Conservation (phyloP, 306 rosid species). For the Astragalus membranaceus region DNA sequence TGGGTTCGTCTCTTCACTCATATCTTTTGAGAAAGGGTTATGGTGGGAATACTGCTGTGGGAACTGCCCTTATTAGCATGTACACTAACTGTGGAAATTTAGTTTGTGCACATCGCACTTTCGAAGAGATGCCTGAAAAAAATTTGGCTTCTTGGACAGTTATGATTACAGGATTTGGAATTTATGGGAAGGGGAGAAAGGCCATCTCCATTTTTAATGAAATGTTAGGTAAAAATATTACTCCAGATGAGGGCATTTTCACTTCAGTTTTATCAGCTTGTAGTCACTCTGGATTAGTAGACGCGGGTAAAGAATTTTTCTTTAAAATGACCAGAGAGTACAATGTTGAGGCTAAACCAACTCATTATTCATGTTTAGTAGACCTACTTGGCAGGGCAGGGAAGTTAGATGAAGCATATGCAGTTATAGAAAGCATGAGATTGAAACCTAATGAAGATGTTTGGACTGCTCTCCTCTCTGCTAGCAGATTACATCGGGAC, state of each 20-base stretch:
- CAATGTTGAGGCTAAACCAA: conserved; percentile 36
- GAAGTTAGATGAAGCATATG: conserved; percentile 47
- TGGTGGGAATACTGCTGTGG: conserved; percentile 37
- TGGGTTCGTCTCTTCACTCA: conserved; percentile 44
- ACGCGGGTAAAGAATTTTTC: conserved; percentile 49
- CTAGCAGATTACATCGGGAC: conserved; percentile 48
- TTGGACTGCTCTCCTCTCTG: conserved; percentile 55
- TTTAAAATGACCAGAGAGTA: conserved; percentile 31
- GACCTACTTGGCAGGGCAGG: conserved; percentile 63
- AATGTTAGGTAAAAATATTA: conserved; percentile 31
- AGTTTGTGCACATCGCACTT: conserved; percentile 32
- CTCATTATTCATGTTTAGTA: conserved; percentile 54
- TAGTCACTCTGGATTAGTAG: conserved; percentile 60
- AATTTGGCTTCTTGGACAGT: conserved; percentile 56
- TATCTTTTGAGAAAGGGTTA: conserved; percentile 41
- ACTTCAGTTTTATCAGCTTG: conserved; percentile 57
- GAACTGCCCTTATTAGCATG: conserved; percentile 54
- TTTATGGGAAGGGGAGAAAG: conserved; percentile 57
- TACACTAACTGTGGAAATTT: conserved; percentile 58
- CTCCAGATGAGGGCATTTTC: conserved; percentile 54
- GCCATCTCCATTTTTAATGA: conserved; percentile 42
- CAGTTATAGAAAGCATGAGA: conserved; percentile 37
- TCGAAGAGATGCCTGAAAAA: conserved; percentile 42
- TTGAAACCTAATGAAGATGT: conserved; percentile 37
- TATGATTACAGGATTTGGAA: conserved; percentile 51